Conservation (phyloP, 176 grass and related monocot genomes). For the Bothriochloa decipiens region DNA sequence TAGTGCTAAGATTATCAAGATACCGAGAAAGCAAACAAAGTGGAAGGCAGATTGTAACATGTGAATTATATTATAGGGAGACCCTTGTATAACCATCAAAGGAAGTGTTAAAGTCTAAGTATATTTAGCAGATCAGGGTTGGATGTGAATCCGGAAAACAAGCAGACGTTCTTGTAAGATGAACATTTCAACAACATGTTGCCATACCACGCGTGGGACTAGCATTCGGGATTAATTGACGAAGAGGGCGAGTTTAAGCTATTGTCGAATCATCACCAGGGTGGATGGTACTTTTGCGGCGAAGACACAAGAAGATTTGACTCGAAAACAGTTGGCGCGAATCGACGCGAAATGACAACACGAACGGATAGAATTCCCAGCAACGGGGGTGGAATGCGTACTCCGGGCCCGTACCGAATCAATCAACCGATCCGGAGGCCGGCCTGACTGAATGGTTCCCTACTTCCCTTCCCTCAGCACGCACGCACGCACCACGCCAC, state of each 20-base stretch:
- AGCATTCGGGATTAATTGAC: background rate
- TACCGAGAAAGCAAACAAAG: slow-evolving; percentile 9
- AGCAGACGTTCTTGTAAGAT: background rate
- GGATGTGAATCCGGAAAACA: background rate
- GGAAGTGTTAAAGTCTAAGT: background rate
- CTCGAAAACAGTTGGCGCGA: background rate
- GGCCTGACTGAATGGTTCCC: background rate
- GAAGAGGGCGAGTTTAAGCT: background rate
- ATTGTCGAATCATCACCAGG: slow-evolving; percentile 8
- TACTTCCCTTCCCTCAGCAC: background rate
- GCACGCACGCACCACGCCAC: background rate
- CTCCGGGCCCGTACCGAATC: background rate
- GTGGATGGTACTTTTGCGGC: background rate
- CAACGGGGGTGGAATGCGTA: background rate
- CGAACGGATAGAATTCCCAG: background rate
- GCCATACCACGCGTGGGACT: background rate
- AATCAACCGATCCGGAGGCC: slow-evolving; percentile 21
- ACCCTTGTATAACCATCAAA: background rate
- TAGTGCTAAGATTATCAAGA: background rate
- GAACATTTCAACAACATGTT: slow-evolving; percentile 3
- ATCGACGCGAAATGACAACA: background rate
- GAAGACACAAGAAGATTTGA: background rate
- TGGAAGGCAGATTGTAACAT: background rate
- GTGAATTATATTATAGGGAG: background rate
- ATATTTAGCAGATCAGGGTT: background rate